Conservation (phyloP, 2,329 filamentous ascomycete genomes). For the Sclerotinia nivalis region DNA sequence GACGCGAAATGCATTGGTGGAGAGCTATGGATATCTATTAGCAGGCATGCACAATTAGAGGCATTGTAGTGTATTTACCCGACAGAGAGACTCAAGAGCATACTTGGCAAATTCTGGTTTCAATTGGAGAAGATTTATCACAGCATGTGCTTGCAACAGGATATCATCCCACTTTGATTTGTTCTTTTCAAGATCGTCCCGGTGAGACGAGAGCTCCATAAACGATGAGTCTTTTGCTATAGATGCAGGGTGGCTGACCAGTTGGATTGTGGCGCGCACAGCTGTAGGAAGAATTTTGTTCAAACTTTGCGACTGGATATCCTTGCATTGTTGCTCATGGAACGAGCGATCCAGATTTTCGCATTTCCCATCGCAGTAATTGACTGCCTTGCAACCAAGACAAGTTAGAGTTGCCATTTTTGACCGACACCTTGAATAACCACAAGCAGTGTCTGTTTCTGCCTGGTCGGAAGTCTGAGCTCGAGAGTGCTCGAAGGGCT, state of each 20-base stretch:
- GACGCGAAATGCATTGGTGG: constrained; percentile 63
- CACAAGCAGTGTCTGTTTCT: not conserved
- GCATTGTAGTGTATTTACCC: constrained; percentile 45
- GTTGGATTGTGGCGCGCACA: constrained; percentile 55
- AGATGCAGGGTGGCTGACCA: constrained; percentile 41
- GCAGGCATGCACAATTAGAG: not conserved
- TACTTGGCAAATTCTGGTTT: constrained; percentile 36
- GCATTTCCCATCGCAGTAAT: constrained; percentile 57
- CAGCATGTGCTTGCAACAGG: constrained; percentile 51
- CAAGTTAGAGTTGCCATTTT: constrained; percentile 44
- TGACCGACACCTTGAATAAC: constrained; percentile 4
- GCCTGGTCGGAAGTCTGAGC: not conserved
- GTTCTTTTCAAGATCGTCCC: constrained; percentile 43
- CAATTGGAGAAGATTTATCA: constrained; percentile 45
- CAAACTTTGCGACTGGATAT: not conserved
- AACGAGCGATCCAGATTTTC: constrained; percentile 44
- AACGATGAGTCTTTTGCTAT: constrained; percentile 34
- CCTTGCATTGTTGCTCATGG: constrained; percentile 9
- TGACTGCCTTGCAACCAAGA: constrained; percentile 53
- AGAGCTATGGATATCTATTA: constrained; percentile 47
- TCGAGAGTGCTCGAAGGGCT: not conserved
- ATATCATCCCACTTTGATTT: constrained; percentile 47
- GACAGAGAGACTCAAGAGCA: constrained; percentile 54
- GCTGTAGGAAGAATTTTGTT: constrained; percentile 48
- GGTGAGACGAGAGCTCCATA: constrained; percentile 51